Conservation (phyloP, 169 alveolate species). For the Plasmodium blacklocki region DNA sequence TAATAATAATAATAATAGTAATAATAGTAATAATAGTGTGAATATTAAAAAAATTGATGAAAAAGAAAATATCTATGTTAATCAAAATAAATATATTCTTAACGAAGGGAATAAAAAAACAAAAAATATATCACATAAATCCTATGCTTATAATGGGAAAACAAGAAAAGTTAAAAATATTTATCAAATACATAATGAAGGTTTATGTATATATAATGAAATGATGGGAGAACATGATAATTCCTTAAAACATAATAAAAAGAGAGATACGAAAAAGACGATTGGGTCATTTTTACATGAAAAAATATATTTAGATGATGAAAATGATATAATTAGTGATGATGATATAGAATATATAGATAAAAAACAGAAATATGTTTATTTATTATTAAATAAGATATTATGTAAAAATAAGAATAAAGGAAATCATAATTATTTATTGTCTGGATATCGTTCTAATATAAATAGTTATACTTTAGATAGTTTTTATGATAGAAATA, state of each 20-base stretch:
- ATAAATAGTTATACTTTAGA: slow-evolving; percentile 27
- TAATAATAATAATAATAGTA: not conserved
- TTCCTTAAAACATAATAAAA: not conserved
- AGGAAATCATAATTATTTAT: slow-evolving; percentile 23
- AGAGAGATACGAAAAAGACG: not conserved
- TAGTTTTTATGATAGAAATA: slow-evolving; percentile 71
- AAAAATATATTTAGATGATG: slow-evolving; percentile 11
- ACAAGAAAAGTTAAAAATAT: too few relatives aligned
- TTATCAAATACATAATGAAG: too few relatives aligned
- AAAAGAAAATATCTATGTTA: not conserved
- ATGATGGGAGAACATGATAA: too few relatives aligned
- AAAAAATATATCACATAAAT: too few relatives aligned
- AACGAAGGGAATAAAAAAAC: too few relatives aligned
- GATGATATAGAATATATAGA: slow-evolving; percentile 7
- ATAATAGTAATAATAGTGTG: not conserved
- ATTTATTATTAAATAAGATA: slow-evolving; percentile 14
- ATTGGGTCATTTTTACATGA: slow-evolving; percentile 24
- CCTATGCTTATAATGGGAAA: too few relatives aligned
- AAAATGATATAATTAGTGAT: slow-evolving; percentile 11
- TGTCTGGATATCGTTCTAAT: not conserved
- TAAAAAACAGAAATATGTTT: slow-evolving; percentile 19
- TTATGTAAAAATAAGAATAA: not conserved
- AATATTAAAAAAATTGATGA: not conserved
- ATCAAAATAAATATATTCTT: not conserved
- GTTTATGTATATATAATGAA: too few relatives aligned